Conservation (phyloP, 495 filamentous ascomycete species). For the Penicillium dipodomyicola region DNA sequence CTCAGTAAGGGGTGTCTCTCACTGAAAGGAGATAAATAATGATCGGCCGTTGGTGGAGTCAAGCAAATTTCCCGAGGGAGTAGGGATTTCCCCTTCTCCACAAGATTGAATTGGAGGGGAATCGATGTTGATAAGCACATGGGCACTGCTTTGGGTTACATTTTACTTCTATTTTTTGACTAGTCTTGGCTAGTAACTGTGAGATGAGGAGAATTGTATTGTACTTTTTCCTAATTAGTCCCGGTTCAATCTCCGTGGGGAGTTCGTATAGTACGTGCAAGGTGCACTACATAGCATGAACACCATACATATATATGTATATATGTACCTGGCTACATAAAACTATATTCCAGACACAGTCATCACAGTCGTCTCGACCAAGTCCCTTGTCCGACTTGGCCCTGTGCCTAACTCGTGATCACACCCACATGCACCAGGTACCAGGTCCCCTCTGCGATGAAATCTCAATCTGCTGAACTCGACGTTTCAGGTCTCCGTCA, state of each 20-base stretch:
- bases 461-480: conserved; percentile 8
- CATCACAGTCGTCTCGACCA: not conserved
- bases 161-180: not conserved
- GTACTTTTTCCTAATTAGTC: not conserved
- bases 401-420: conserved; percentile 6
- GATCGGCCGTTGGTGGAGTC: not conserved
- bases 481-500: conserved; percentile 1
- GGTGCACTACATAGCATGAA: not conserved
- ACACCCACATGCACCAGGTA: not conserved
- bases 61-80: not conserved
- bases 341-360: not conserved
- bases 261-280: not conserved
- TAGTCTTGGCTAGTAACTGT: not conserved
- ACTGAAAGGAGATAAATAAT: not conserved
- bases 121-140: not conserved
- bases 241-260: not conserved
- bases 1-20: not conserved
- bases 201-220: not conserved
- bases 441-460: conserved; percentile 3
- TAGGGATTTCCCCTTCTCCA: not conserved
- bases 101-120: not conserved
- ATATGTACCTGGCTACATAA: not conserved
- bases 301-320: not conserved
- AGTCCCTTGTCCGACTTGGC: not conserved
- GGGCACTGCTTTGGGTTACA: not conserved